Base-by-base conservation (phyloP, 257 asterid genomes). In the Solanum rostratum region DNA sequence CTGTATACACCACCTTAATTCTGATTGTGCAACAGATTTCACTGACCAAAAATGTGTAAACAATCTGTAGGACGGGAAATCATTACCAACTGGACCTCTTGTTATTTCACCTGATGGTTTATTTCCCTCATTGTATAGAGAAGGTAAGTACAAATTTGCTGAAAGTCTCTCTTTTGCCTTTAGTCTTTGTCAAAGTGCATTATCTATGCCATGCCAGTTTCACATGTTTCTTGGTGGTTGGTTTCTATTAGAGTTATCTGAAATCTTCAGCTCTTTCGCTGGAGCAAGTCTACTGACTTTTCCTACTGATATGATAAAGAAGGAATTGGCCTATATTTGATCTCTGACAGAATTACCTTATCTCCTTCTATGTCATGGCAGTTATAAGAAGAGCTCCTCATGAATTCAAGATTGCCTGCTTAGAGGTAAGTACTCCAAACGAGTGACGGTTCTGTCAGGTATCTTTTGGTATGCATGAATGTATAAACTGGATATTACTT, bases 351-450 rank as follows among this genome's bases (percentile, higher is more conserved):
- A 49, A 68, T 50, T 41, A 41, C 37, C 18, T 24, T 43, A 62
- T 71, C 41, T 80, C 4, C 84, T 19, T 83, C 88, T 57, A 66
- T 73, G 20, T 88, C 89, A 65, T 89, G 86, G 65, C 93, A 97
- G 99, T 95, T 43, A 97, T 97, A 70, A 93, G 99, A 89, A 91
- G 99, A 91, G 99, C 99, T 86, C 99, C 99, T 33, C 99, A 95
- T 16, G 99, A 97, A 84, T 97, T 97, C 94, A 97, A 97, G 90
- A 97, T 95, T 59, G 99, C 99, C 69, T 97, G 99, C 93, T 94
- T 97, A 87, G 99, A 97, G 99, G 99, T 95, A 89, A 83, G 62
- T 66, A 76, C n/a, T 15, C 10, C 24, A 54, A 57, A 57, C 11
- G 12, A 24, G 20, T 22, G 84, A 53, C 27, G 55, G 43, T 14